Evolutionary conservation across 75 land plant genomes (phyloP).

Genomic region (Picea glauca): DNA sequence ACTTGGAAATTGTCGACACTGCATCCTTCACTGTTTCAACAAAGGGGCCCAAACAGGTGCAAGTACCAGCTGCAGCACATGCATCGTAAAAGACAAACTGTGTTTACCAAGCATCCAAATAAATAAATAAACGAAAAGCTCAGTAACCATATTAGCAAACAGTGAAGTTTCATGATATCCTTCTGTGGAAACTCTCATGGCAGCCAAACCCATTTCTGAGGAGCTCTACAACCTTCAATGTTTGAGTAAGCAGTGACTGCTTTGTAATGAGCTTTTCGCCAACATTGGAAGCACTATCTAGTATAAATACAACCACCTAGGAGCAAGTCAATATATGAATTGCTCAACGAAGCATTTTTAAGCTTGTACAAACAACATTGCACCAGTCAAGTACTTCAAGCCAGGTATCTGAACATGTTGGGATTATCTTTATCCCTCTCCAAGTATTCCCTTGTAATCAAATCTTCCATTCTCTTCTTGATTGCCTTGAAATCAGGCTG

Average conservation of each 20-base stretch:
- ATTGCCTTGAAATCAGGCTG: conserved; percentile 95
- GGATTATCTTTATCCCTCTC: conserved; percentile 91
- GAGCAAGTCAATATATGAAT: neutral
- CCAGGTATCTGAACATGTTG: conserved; percentile 81
- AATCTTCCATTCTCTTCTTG: conserved; percentile 90
- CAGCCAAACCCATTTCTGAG: neutral
- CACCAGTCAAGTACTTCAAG: conserved; percentile 23
- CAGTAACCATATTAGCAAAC: neutral
- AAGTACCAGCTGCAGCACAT: neutral
- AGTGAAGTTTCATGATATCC: neutral
- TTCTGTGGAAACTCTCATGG: neutral
- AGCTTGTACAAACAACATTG: neutral
- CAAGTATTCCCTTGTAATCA: conserved; percentile 79
- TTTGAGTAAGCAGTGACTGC: neutral
- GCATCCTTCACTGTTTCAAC: conserved; percentile 1
- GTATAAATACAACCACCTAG: neutral
- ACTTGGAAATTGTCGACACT: neutral
- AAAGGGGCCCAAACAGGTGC: neutral
- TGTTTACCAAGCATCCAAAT: neutral
- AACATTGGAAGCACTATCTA: neutral
- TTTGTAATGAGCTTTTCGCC: neutral
- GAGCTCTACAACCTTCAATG: neutral
- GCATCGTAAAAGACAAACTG: neutral
- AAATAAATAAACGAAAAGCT: neutral
- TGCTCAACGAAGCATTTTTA: neutral